Evolutionary conservation across 2,329 filamentous ascomycete species (phyloP), one percentile per base, ranked within the genome.

Genomic region (Rasamsonia emersonii): DNA sequence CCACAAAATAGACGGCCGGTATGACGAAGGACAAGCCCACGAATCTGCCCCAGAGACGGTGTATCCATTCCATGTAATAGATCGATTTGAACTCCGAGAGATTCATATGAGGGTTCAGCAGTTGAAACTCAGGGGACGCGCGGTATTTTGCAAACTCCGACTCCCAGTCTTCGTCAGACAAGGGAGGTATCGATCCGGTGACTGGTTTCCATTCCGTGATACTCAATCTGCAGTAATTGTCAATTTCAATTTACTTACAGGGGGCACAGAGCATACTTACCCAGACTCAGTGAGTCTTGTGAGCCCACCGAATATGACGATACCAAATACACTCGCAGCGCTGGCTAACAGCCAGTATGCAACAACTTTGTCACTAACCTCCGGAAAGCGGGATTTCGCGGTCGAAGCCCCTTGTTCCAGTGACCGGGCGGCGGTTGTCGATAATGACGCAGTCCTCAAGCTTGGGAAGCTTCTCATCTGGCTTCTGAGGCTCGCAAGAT

Each of bases 191-290:
- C 10, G 86, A 88, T 45, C 91, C 91, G 7, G 91, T 96, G 25
- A 98, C 88, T 30, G 91, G 91, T 46, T 79, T 81, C 91, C 91
- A 98, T 82, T 98, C 91, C 42, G 91, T 98, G 50, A 98, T 98
- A 57, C 88, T 95, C 44, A 98, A 71, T 27, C 89, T 93, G 44
- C 41, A 36, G 33, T 11, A 25, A 13, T 43, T 32, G 40, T 30
- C 17, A 33, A 17, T 30, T 16, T 27, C 10, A 23, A n/a, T 18
- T 28, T 27, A 30, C 31, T 28, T 17, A n/a, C 26, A 28, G 29
- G 34, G n/a, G n/a, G 9, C 25, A 3, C n/a, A 33, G 30, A 13
- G 28, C 19, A 15, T 24, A 41, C 67, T 44, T 73, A 93, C 86
- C 86, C 91, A 45, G 91, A 98, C 64, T 98, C 91, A 3, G 91